Base-by-base conservation (phyloP, 345 rosid species). In the Acer saccharum region DNA sequence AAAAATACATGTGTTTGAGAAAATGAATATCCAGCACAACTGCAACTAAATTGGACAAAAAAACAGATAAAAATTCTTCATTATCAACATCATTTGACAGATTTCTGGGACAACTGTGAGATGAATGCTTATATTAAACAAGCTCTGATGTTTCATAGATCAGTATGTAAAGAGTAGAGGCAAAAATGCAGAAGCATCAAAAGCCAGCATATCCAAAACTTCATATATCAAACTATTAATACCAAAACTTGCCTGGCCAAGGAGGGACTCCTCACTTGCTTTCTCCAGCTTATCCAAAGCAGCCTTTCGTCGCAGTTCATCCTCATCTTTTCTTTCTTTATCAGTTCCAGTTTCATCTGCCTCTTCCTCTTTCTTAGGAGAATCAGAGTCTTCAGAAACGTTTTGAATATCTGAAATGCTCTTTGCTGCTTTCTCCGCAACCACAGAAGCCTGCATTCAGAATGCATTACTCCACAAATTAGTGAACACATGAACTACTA, bases 351-450 rank as follows among this genome's bases (percentile, higher is more conserved):
- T 57, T 54, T 81, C 87, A 65, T 84, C 86, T 65, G 73, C 76
- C 79, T 81, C 91, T 64, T 82, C 88, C 78, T 87, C 90, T 74
- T 76, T 92, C 82, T 87, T 89, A 54, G 91, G 81, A 75, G 91
- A 80, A 84, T 88, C 97, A 1, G 89, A 84, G 46, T 87, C 94
- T 76, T 90, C 92, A 57, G 78, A 84, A 39, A 20, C 27, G 10
- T 14, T 83, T 76, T 85, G 89, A 70, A 88, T 52, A n/a, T 94
- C 97, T 3, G 91, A 80, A 82, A 96, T 68, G 83, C 89, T 89
- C 88, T 91, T 94, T 1, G 98, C 97, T 10, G 99, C 98, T 79
- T 85, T 89, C 85, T 92, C 95, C 0, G 95, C 97, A 83, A 75
- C 98, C 57, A 79, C 94, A 44, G 91, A 88, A 83, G 99, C 98